Base-by-base conservation (phyloP, 2,329 filamentous ascomycete species). In the Onygenales sp. region DNA sequence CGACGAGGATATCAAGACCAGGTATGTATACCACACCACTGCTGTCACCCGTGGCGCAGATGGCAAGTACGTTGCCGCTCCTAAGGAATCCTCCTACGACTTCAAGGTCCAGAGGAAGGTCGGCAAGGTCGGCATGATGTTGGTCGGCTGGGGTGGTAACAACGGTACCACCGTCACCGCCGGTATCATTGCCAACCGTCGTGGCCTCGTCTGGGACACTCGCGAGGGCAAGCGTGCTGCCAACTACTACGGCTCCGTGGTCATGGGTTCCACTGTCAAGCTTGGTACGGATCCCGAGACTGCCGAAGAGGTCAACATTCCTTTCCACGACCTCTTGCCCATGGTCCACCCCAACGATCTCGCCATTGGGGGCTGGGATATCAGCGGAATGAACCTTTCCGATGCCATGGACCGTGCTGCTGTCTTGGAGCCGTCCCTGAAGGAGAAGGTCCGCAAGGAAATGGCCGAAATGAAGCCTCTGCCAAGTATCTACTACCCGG, bases 341-440 rank as follows among this genome's bases (percentile, higher is more conserved):
- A 95, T 97, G 90, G 87, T 92, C 55, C 92, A 97, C 73, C 93
- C 93, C 63, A 93, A 98, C 68, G 91, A 98, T 70, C 82, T 98
- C 49, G 87, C 88, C 67, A 81, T 98, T 70, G 92, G 93, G 62
- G 93, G 93, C 57, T 98, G 93, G 93, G 93, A 98, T 70, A 97
- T 98, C 69, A 95, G 88, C 76, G 77, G 82, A 66, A 78, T 96
- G 83, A 88, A 94, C 74, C 76, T 98, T 58, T 86, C 91, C 58
- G 81, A 87, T 54, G 86, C 93, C 64, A 96, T 97, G 91, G 92
- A 98, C 70, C 88, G 93, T 65, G 92, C 93, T 61, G 84, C 86
- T 69, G 93, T 98, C 52, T 84, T 98, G 52, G 92, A 97, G 76
- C 93, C 93, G n/a, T 85, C 88, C 33, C 80, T 98, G 65, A 98